These are phyloP conservation scores for Pyricularia grisea DNA, from an alignment of 2,329 filamentous ascomycete genomes.

Conservation along the genomic window DNA sequence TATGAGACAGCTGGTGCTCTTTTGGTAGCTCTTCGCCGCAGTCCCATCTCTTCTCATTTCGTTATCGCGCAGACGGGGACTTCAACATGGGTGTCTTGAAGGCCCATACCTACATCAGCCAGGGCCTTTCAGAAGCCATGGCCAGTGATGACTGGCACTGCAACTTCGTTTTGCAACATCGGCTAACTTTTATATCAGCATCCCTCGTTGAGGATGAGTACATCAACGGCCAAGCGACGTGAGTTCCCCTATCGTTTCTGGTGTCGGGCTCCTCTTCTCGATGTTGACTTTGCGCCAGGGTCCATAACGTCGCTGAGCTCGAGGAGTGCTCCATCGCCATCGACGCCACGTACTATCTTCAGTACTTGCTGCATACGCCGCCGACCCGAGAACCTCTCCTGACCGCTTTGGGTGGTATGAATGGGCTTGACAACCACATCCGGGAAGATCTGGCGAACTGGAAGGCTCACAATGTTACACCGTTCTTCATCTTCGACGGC, in stretches of 20 bases:
- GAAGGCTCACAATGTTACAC: slow-evolving; percentile 59
- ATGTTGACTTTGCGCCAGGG: slow-evolving; percentile 24
- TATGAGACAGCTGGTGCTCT: not conserved
- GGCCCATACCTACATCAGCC: not conserved
- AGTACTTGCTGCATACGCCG: slow-evolving; percentile 61
- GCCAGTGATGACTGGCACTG: not conserved
- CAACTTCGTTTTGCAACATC: not conserved
- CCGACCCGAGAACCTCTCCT: slow-evolving; percentile 78
- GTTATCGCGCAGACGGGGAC: not conserved
- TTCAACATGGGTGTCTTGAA: not conserved
- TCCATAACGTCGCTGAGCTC: slow-evolving; percentile 58
- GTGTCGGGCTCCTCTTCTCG: not conserved
- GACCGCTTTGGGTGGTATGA: slow-evolving; percentile 80
- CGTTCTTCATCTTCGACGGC: slow-evolving; percentile 87
- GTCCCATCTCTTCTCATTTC: not conserved
- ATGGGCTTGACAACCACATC: slow-evolving; percentile 67
- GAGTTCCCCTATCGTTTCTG: slow-evolving; percentile 9
- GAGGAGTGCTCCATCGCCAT: slow-evolving; percentile 70
- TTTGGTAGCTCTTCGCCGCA: not conserved
- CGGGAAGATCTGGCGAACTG: slow-evolving; percentile 67
- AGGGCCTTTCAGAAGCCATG: not conserved
- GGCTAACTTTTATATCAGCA: slow-evolving; percentile 1
- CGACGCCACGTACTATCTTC: slow-evolving; percentile 84
- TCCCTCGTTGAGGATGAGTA: slow-evolving; percentile 11
- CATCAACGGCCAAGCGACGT: slow-evolving; percentile 19